phyloP scores from a whole-genome alignment of 352 stramenopile species.

The Phytophthora multivora region DNA sequence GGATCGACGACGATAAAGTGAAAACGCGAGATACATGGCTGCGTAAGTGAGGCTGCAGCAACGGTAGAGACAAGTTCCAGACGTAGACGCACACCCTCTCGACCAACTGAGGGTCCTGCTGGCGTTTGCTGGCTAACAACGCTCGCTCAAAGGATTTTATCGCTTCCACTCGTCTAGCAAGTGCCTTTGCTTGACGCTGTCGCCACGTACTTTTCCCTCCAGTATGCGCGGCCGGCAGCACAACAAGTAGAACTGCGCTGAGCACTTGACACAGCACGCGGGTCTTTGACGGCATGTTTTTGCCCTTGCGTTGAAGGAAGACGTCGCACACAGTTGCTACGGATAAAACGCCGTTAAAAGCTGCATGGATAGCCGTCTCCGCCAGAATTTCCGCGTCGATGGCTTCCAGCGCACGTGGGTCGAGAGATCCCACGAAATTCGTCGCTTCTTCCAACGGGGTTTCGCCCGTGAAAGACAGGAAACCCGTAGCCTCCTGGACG shows the following conservation, averaged over 20 bases:
- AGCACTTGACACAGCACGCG: conserved; percentile 67
- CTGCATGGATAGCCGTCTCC: conserved; percentile 60
- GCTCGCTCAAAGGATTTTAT: conserved; percentile 81
- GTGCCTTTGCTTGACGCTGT: conserved; percentile 39
- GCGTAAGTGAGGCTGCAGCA: conserved; percentile 78
- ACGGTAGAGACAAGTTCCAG: conserved; percentile 84
- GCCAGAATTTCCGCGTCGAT: conserved; percentile 68
- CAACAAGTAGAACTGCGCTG: conserved; percentile 46
- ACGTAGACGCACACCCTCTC: conserved; percentile 80
- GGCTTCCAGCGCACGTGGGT: conserved; percentile 22
- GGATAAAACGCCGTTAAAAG: conserved; percentile 39
- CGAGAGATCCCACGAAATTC: conserved; percentile 38
- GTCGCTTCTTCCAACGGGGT: conserved; percentile 44
- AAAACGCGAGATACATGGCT: conserved; percentile 78
- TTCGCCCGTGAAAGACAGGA: conserved; percentile 37
- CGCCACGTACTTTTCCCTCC: conserved; percentile 27
- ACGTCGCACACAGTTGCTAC: conserved; percentile 51
- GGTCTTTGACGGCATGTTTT: conserved; percentile 47
- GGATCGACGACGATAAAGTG: conserved; percentile 47
- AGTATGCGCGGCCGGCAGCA: conserved; percentile 10
- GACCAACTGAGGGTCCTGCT: conserved; percentile 75
- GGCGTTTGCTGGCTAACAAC: conserved; percentile 76
- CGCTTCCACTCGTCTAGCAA: conserved; percentile 67
- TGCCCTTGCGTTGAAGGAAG: conserved; percentile 56
- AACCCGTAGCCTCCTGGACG: conserved; percentile 62